Percentiles rank a stretch among this genome's conserved stretches.
Conservation (phyloP, 306 rosid species). For the Clitoria ternatea region DNA sequence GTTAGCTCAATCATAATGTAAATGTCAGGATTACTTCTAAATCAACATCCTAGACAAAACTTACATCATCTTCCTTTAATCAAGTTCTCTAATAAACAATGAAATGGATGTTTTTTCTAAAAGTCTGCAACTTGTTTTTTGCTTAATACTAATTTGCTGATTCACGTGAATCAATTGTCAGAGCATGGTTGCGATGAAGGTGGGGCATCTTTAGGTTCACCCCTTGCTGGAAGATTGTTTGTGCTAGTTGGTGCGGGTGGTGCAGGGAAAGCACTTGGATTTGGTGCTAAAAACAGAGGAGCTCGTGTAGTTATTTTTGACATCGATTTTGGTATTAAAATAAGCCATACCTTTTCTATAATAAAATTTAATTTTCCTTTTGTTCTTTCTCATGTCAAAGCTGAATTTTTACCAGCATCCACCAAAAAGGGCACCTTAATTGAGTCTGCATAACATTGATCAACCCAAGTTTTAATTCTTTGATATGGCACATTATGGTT, state of each 20-base stretch:
- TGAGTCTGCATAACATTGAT: background rate
- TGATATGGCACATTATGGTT: background rate
- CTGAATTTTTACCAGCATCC: background rate
- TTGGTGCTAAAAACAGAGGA: constrained; percentile 49
- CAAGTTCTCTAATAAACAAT: background rate
- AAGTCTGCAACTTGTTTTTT: background rate
- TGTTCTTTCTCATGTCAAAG: background rate
- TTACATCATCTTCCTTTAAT: background rate
- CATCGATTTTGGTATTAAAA: constrained; percentile 43
- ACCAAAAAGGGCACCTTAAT: background rate
- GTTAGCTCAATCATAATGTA: too few relatives aligned
- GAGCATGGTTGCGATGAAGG: constrained; percentile 31
- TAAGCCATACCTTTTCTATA: background rate
- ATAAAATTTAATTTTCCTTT: background rate
- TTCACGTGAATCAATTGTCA: constrained; percentile 16
- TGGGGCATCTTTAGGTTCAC: constrained; percentile 25
- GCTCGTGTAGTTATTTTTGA: constrained; percentile 42
- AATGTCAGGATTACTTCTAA: too few relatives aligned
- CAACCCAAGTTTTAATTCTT: background rate
- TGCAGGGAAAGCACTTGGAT: constrained; percentile 49
- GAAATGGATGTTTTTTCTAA: background rate
- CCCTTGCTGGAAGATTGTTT: constrained; percentile 36
- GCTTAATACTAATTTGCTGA: background rate
- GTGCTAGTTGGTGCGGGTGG: constrained; percentile 56
- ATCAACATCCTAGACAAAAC: background rate